Conservation (phyloP, 768 basidiomycete genomes). For the Psilocybe subaeruginosa region DNA sequence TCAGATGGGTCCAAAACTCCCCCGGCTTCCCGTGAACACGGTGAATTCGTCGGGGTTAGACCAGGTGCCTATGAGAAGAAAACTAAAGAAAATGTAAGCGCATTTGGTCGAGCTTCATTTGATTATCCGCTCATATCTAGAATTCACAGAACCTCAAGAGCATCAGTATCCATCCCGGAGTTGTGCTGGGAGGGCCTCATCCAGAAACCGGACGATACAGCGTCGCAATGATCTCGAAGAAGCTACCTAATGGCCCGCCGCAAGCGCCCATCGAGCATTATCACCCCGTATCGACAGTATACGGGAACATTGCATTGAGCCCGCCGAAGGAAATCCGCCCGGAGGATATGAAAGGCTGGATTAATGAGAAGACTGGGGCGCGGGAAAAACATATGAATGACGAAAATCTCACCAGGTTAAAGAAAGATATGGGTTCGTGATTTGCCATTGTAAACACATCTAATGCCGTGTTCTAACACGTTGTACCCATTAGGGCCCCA, state of each 20-base stretch:
- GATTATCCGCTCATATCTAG: background rate
- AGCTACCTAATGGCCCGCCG: constrained; percentile 25
- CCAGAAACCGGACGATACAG: constrained; percentile 17
- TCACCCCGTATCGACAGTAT: constrained; percentile 14
- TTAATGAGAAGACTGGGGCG: constrained; percentile 15
- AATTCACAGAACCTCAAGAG: constrained; percentile 8
- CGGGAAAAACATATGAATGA: constrained; percentile 15
- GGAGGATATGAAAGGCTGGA: constrained; percentile 21
- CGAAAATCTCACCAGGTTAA: constrained; percentile 7
- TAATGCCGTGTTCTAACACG: background rate
- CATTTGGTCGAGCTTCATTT: background rate
- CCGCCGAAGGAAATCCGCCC: constrained; percentile 10
- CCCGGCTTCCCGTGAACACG: constrained; percentile 8
- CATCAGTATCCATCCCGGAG: constrained; percentile 26
- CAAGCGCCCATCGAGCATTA: constrained; percentile 18
- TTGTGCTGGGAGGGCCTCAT: constrained; percentile 20
- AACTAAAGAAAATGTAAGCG: background rate
- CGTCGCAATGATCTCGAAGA: constrained; percentile 28
- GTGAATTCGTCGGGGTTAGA: constrained; percentile 23
- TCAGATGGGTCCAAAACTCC: background rate
- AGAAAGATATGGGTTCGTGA: constrained; percentile 18
- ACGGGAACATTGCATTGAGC: constrained; percentile 21
- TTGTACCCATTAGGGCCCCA: constrained; percentile 1
- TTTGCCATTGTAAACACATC: too few relatives aligned
- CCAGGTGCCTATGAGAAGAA: constrained; percentile 19